phyloP scores from a whole-genome alignment of 164 flowering plant genomes.

The Echeveria elegans region DNA sequence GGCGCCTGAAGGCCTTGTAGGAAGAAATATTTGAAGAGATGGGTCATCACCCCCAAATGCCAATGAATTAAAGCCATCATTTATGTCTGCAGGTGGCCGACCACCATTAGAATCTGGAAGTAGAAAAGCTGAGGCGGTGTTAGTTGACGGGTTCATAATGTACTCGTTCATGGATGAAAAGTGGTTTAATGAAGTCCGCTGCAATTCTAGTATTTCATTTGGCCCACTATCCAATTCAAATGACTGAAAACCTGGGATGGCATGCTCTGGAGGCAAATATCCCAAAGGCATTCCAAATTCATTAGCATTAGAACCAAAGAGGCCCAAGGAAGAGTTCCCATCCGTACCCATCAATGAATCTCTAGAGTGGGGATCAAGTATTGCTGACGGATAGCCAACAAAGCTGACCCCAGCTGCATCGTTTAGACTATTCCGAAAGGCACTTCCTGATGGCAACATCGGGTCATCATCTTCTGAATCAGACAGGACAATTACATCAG shows the following conservation, averaged over 20 bases:
- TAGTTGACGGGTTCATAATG: slow-evolving; percentile 36
- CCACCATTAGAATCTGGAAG: slow-evolving; percentile 39
- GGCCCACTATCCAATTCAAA: slow-evolving; percentile 66
- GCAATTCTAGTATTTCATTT: slow-evolving; percentile 46
- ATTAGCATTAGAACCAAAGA: slow-evolving; percentile 30
- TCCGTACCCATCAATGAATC: slow-evolving; percentile 34
- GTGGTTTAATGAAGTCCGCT: slow-evolving; percentile 33
- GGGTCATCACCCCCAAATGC: slow-evolving; percentile 75
- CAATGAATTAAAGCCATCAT: slow-evolving; percentile 60
- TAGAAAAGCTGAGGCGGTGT: slow-evolving; percentile 27
- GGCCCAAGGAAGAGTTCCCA: slow-evolving; percentile 19
- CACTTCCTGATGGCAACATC: slow-evolving; percentile 32
- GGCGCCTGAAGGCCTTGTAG: slow-evolving; percentile 54
- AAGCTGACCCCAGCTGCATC: slow-evolving; percentile 35
- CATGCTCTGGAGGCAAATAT: slow-evolving; percentile 47
- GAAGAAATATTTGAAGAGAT: slow-evolving; percentile 86
- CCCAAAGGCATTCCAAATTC: slow-evolving; percentile 63
- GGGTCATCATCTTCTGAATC: slow-evolving; percentile 77
- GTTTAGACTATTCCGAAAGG: slow-evolving; percentile 22
- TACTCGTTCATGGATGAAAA: slow-evolving; percentile 50
- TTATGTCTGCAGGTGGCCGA: slow-evolving; percentile 29
- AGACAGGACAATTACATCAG: slow-evolving; percentile 79
- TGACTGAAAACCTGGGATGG: slow-evolving; percentile 53
- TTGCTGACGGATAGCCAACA: slow-evolving; percentile 34
- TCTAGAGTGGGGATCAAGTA: slow-evolving; percentile 43